A percentile compares a stretch with the other conserved stretches of the same genome.
These are phyloP conservation scores for Spongospora subterranea DNA, from an alignment of 208 protist genomes.

Conservation along the genomic window DNA sequence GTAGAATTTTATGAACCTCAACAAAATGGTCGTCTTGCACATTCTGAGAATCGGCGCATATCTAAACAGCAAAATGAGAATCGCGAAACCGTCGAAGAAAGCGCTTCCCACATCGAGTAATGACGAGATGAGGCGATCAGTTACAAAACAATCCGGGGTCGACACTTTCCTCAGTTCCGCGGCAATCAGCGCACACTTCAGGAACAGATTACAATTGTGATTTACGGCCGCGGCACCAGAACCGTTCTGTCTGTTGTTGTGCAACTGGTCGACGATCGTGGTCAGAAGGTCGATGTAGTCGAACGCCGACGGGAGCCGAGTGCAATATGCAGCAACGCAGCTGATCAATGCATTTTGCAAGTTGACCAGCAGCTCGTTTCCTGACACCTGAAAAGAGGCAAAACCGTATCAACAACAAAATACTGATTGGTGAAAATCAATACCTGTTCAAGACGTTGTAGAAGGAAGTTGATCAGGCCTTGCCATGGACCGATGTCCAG, in stretches of 20 bases:
- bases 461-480: conserved; percentile 49
- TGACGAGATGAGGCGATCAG: conserved; percentile 8
- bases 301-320: conserved; percentile 34
- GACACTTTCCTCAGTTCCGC: conserved; percentile 20
- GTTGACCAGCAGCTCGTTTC: conserved; percentile 10
- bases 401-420: background rate
- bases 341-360: conserved; percentile 48
- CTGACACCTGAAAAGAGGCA: background rate
- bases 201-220: conserved; percentile 17
- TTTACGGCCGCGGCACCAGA: background rate
- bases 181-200: conserved; percentile 23
- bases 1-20: conserved; percentile 7
- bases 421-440: background rate
- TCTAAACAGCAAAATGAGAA: background rate
- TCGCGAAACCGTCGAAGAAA: background rate
- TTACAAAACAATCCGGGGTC: conserved; percentile 8
- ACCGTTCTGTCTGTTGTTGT: background rate
- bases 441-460: conserved; percentile 54
- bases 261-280: conserved; percentile 33
- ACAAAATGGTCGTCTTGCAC: background rate
- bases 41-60: conserved; percentile 15
- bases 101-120: background rate
- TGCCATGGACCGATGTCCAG: conserved; percentile 54
- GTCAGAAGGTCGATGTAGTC: conserved; percentile 40
- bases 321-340: conserved; percentile 49